Percentiles rank a stretch among this genome's conserved stretches.
Evolutionary conservation across 805 yeast genomes (phyloP).

Genomic region (Wickerhamomyces tratensis): DNA sequence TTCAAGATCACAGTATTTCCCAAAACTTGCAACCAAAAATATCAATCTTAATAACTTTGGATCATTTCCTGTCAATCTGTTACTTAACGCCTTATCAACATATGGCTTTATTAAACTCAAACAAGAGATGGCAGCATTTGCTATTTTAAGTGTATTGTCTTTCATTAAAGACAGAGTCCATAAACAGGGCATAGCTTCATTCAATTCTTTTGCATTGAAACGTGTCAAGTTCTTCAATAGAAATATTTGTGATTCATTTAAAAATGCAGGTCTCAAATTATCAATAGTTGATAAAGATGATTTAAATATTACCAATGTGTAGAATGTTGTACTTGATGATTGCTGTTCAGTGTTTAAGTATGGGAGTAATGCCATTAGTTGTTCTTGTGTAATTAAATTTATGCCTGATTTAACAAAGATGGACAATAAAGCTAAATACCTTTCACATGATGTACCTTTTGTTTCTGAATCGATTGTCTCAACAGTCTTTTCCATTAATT

Average conservation of each 20-base stretch:
- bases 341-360: slow-evolving; percentile 41
- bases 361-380: slow-evolving; percentile 56
- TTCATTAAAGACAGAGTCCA: slow-evolving; percentile 44
- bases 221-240: slow-evolving; percentile 51
- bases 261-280: slow-evolving; percentile 40
- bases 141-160: slow-evolving; percentile 36
- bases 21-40: slow-evolving; percentile 61
- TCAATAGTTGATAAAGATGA: slow-evolving; percentile 33
- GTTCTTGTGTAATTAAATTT: slow-evolving; percentile 52
- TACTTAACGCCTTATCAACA: slow-evolving; percentile 20
- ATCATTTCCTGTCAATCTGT: slow-evolving; percentile 24
- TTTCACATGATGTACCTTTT: slow-evolving; percentile 19
- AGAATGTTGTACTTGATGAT: slow-evolving; percentile 29
- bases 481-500: slow-evolving; percentile 26
- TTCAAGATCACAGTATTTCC: slow-evolving; percentile 58
- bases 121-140: slow-evolving; percentile 58
- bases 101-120: slow-evolving; percentile 40
- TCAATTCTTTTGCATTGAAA: slow-evolving; percentile 48
- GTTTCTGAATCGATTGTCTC: slow-evolving; percentile 20
- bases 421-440: slow-evolving; percentile 40
- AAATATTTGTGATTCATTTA: slow-evolving; percentile 37
- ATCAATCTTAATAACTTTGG: slow-evolving; percentile 45
- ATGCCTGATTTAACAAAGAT: slow-evolving; percentile 44
- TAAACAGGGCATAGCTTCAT: slow-evolving; percentile 65
- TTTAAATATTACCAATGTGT: slow-evolving; percentile 45